A percentile compares a stretch with the other conserved stretches of the same genome.
Evolutionary conservation across 345 rosid genomes (phyloP).

Genomic region (Noccaea caerulescens): DNA sequence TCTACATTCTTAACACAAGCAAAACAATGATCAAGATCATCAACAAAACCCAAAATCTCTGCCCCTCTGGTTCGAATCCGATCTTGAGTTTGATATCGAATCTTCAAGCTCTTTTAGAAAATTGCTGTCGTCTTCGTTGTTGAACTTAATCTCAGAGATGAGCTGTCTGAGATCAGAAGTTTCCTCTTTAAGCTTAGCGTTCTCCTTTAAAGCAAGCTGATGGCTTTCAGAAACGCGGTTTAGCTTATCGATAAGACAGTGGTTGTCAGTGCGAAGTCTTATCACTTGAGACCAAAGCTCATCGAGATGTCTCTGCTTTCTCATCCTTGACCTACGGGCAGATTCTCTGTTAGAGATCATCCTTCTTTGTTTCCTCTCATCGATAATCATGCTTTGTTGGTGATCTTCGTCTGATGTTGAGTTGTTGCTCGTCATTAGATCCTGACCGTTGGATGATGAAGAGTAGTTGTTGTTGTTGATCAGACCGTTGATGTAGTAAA

Average conservation of each 20-base stretch:
- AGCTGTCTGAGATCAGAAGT: slow-evolving; percentile 74
- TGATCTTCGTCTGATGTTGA: slow-evolving; percentile 81
- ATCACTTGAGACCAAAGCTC: slow-evolving; percentile 89
- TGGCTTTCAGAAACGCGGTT: slow-evolving; percentile 68
- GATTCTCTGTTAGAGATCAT: slow-evolving; percentile 98
- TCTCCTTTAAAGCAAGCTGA: slow-evolving; percentile 69
- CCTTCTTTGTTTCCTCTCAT: slow-evolving; percentile 90
- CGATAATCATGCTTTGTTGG: slow-evolving; percentile 60
- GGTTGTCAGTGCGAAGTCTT: slow-evolving; percentile 75
- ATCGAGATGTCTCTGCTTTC: slow-evolving; percentile 94
- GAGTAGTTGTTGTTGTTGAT: slow-evolving; percentile 45
- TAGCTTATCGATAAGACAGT: slow-evolving; percentile 66
- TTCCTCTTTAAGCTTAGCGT: slow-evolving; percentile 80
- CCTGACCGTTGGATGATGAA: slow-evolving; percentile 48
- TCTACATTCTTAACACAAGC: slow-evolving; percentile 33
- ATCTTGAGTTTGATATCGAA: slow-evolving; percentile 48
- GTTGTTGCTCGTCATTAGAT: slow-evolving; percentile 60
- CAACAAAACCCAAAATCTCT: slow-evolving; percentile 33
- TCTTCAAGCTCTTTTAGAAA: slow-evolving; percentile 62
- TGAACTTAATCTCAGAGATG: slow-evolving; percentile 51
- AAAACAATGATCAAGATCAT: slow-evolving; percentile 32
- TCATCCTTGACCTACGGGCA: slow-evolving; percentile 93
- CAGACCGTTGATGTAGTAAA: slow-evolving; percentile 49
- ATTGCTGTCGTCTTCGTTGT: slow-evolving; percentile 51
- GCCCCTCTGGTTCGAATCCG: slow-evolving; percentile 26